phyloP scores from a whole-genome alignment of 1,139 yeast genomes.

The Suhomyces guaymorum region DNA sequence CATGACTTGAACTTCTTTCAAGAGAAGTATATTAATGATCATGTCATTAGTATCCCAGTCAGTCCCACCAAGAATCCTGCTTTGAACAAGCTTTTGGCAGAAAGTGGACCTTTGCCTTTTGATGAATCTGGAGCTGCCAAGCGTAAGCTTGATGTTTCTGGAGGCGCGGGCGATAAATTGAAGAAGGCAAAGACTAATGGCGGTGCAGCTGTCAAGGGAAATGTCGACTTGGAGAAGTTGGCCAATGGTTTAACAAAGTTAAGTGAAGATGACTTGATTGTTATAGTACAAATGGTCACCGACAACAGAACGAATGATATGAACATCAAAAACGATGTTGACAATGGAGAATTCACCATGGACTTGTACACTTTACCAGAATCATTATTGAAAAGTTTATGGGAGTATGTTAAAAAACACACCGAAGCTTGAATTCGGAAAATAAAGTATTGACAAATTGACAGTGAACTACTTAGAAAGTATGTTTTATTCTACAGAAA shows the following conservation, averaged over 20 bases:
- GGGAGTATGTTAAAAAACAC: conserved; percentile 88
- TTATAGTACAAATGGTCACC: conserved; percentile 96
- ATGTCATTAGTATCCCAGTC: conserved; percentile 72
- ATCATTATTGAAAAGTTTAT: conserved; percentile 82
- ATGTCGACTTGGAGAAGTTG: conserved; percentile 82
- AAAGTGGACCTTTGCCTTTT: conserved; percentile 77
- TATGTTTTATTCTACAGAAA: too few species aligned
- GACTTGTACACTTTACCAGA: conserved; percentile 94
- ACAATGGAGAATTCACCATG: conserved; percentile 96
- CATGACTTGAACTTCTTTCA: conserved; percentile 88
- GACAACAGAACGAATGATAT: conserved; percentile 94
- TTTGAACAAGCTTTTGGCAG: conserved; percentile 69
- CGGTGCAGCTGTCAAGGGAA: conserved; percentile 61
- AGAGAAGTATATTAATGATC: conserved; percentile 77
- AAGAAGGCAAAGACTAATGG: conserved; percentile 47
- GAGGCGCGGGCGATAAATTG: conserved; percentile 55
- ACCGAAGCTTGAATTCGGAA: conserved; percentile 37
- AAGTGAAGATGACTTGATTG: conserved; percentile 88
- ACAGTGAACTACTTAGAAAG: too few species aligned
- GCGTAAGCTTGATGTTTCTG: conserved; percentile 22
- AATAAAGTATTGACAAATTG: too few species aligned
- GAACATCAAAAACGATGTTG: conserved; percentile 95
- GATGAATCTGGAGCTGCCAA: conserved; percentile 34
- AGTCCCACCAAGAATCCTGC: conserved; percentile 58
- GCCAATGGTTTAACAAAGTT: conserved; percentile 89